These are phyloP conservation scores for Penicillium steckii DNA, from an alignment of 495 filamentous ascomycete genomes.

Conservation along the genomic window DNA sequence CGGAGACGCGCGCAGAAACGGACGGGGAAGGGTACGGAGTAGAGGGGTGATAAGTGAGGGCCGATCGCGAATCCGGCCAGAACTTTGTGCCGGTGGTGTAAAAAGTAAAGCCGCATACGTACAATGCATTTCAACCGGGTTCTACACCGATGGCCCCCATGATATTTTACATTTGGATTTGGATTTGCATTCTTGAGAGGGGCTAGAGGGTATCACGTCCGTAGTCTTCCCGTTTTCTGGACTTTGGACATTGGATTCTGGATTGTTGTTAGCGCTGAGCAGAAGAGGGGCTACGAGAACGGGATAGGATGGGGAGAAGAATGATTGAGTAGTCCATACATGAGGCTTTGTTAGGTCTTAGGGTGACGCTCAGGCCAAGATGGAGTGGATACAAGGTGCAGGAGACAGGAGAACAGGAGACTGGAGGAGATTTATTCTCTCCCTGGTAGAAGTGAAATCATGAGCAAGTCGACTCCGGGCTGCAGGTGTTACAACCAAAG, in stretches of 20 bases:
- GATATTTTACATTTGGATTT: background rate
- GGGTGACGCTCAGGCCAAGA: conserved; percentile 23
- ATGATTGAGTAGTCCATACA: conserved; percentile 1
- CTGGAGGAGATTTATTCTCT: background rate
- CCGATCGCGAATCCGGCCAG: conserved; percentile 19
- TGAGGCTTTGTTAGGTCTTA: conserved; percentile 6
- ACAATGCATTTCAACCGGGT: too few species aligned
- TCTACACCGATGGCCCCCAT: background rate
- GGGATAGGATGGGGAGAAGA: background rate
- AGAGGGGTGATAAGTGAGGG: background rate
- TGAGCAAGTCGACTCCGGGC: conserved; percentile 8
- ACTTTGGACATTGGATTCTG: too few species aligned
- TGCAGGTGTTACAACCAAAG: conserved; percentile 14
- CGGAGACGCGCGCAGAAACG: conserved; percentile 8
- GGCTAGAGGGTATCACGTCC: background rate
- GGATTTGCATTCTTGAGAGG: too few species aligned
- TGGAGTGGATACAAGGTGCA: conserved; percentile 17
- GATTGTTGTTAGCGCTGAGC: too few species aligned
- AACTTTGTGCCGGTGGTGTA: conserved; percentile 4
- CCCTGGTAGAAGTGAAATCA: conserved; percentile 1
- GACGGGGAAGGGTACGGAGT: background rate
- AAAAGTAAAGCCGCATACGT: background rate
- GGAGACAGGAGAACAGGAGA: background rate
- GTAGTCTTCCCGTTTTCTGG: too few species aligned
- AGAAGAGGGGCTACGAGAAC: background rate